These are phyloP conservation scores for Zasmidium citrigriseum DNA, from an alignment of 2,329 filamentous ascomycete species.

Conservation along the genomic window DNA sequence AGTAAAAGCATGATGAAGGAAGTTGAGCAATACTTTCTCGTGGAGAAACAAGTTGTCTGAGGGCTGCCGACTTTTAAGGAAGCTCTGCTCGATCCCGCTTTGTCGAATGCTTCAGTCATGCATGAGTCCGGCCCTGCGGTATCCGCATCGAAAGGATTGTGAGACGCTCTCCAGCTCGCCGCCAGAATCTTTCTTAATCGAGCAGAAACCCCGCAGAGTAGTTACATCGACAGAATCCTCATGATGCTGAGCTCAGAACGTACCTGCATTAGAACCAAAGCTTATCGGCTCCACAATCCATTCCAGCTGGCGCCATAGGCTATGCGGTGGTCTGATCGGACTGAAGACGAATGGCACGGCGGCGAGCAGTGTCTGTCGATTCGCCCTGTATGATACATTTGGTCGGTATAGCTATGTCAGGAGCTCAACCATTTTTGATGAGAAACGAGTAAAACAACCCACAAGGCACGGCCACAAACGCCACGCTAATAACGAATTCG, in stretches of 20 bases:
- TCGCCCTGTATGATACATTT: not conserved
- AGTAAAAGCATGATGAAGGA: not conserved
- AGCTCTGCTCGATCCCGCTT: not conserved
- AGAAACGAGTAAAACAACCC: conserved; percentile 21
- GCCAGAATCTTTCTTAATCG: not conserved
- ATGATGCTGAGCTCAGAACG: not conserved
- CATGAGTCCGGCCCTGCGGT: not conserved
- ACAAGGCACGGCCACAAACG: conserved; percentile 20
- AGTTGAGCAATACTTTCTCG: not conserved
- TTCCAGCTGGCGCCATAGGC: not conserved
- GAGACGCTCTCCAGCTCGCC: not conserved
- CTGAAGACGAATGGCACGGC: not conserved
- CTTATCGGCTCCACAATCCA: conserved; percentile 4
- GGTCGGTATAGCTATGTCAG: too few species aligned
- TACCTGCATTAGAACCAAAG: not conserved
- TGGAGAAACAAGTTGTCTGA: not conserved
- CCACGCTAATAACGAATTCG: conserved; percentile 17
- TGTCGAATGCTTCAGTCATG: not conserved
- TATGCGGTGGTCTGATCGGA: not conserved
- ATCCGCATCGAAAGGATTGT: not conserved
- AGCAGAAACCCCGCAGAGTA: not conserved
- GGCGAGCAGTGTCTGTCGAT: not conserved
- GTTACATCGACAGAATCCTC: conserved; percentile 1
- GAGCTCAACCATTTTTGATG: conserved; percentile 20
- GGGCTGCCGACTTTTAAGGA: not conserved